Evolutionary conservation across 768 basidiomycete species (phyloP), one percentile per base, ranked within the genome.

Genomic region (Crassisporium funariophilum): DNA sequence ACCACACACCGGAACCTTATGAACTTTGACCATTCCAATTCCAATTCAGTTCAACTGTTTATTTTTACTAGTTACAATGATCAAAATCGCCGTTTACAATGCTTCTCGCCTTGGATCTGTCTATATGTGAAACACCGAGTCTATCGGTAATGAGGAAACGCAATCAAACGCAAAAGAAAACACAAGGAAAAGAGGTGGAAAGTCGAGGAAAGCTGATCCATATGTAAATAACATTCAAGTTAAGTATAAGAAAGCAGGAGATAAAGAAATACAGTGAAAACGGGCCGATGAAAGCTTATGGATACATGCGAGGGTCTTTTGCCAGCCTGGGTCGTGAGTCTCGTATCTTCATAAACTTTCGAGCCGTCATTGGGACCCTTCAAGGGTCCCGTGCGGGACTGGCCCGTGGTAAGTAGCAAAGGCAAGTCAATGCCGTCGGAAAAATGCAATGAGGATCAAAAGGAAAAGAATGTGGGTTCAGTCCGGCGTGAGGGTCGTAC

Each of bases 251-350:
- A 54, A 44, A 52, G 46, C 45, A 27, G 36, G 34, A 46, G 49
- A 44, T 44, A 46, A 19, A 43, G 40, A 35, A 44, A 44, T 41
- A 50, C n/a, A n/a, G n/a, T n/a, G n/a, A 52, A 33, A 52, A 53
- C 49, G 54, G 52, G 45, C 47, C 46, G 22, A 45, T 29, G 35
- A 60, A 54, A 56, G 43, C 29, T 49, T 53, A 48, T 40, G 44
- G 47, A 44, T 19, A 53, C 46, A 49, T 55, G 54, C 44, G 55
- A 63, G 60, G 53, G 45, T 50, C 63, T 58, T 64, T 51, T 65
- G 57, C 75, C 75, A 53, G 61, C 75, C 71, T 50, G 74, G 74
- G 74, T 70, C 67, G 63, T 70, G 54, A 65, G 60, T 59, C 64
- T 71, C 70, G 60, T 72, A 61, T 62, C 54, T 60, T 60, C 54